Evolutionary conservation across 2,329 filamentous ascomycete species (phyloP).

Genomic region (Fusarium incarnatum): DNA sequence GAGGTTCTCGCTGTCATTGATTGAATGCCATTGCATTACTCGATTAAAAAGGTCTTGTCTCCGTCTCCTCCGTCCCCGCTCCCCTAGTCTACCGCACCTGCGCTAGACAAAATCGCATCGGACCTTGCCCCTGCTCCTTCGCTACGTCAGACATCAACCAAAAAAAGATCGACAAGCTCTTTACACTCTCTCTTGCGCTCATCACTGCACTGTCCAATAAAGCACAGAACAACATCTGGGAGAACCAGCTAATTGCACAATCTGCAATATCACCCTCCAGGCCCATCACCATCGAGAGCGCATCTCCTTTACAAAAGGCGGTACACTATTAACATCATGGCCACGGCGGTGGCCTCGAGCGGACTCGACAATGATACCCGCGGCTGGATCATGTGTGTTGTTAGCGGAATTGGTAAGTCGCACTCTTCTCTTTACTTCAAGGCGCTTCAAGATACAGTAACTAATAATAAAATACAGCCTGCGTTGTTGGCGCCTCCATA

Average conservation of each 20-base stretch:
- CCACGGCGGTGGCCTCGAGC: conserved; percentile 54
- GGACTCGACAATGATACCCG: conserved; percentile 81
- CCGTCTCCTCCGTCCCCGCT: conserved; percentile 19
- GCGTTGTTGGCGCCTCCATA: conserved; percentile 80
- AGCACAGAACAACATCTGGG: neutral
- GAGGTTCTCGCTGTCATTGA: conserved; percentile 11
- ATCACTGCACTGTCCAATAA: neutral
- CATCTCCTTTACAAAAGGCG: conserved; percentile 11
- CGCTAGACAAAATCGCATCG: conserved; percentile 28
- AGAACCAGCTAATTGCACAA: neutral
- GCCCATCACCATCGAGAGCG: neutral
- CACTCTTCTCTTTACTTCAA: neutral
- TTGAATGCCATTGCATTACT: neutral
- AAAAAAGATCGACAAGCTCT: conserved; percentile 32
- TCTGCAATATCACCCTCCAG: neutral
- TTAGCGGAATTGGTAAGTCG: conserved; percentile 76
- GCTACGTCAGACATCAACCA: conserved; percentile 41
- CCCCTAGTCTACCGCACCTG: neutral
- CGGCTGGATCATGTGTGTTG: conserved; percentile 92
- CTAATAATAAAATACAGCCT: conserved; percentile 55
- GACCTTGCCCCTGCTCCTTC: conserved; percentile 28
- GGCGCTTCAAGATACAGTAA: neutral
- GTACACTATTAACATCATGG: conserved; percentile 29
- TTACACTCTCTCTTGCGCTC: conserved; percentile 17
- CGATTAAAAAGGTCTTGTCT: conserved; percentile 10